These are phyloP conservation scores for Halteria grandinella DNA, from an alignment of 73 alveolate species.

Conservation along the genomic window DNA sequence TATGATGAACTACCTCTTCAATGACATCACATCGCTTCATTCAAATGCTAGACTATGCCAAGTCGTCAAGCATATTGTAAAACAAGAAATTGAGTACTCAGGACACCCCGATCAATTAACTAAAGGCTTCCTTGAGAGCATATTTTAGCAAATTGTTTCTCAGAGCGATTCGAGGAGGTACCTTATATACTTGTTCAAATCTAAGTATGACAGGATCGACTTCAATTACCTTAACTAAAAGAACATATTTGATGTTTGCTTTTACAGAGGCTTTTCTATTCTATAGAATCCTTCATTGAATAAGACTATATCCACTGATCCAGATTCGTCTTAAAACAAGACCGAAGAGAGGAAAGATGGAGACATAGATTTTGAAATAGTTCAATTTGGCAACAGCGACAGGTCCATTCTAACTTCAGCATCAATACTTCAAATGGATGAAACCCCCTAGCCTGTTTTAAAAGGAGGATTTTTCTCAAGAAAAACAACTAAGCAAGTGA, in stretches of 20 bases:
- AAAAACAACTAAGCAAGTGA: not conserved
- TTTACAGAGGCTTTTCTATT: too few relatives aligned
- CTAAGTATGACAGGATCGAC: constrained; percentile 46
- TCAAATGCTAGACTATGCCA: too few relatives aligned
- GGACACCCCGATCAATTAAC: constrained; percentile 7
- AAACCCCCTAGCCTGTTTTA: not conserved
- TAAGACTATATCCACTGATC: too few relatives aligned
- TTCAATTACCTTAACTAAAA: constrained; percentile 16
- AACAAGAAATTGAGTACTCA: constrained; percentile 9
- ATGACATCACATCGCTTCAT: constrained; percentile 38
- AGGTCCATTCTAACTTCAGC: too few relatives aligned
- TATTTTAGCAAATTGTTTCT: constrained; percentile 12
- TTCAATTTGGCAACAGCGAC: too few relatives aligned
- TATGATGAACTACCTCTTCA: constrained; percentile 14
- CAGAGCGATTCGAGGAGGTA: constrained; percentile 39
- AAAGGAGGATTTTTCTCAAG: not conserved
- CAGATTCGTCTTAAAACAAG: too few relatives aligned
- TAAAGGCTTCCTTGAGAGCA: constrained; percentile 13
- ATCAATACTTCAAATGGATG: too few relatives aligned
- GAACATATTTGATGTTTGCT: constrained; percentile 17
- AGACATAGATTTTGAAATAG: too few relatives aligned
- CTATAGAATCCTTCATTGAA: too few relatives aligned
- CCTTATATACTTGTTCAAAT: constrained; percentile 29
- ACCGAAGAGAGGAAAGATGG: too few relatives aligned
- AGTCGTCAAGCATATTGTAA: constrained; percentile 17